Percentiles rank a stretch among this genome's conserved stretches.
These are phyloP conservation scores for Penicillium sp. DNA, from an alignment of 2,329 filamentous ascomycete genomes.

Conservation along the genomic window DNA sequence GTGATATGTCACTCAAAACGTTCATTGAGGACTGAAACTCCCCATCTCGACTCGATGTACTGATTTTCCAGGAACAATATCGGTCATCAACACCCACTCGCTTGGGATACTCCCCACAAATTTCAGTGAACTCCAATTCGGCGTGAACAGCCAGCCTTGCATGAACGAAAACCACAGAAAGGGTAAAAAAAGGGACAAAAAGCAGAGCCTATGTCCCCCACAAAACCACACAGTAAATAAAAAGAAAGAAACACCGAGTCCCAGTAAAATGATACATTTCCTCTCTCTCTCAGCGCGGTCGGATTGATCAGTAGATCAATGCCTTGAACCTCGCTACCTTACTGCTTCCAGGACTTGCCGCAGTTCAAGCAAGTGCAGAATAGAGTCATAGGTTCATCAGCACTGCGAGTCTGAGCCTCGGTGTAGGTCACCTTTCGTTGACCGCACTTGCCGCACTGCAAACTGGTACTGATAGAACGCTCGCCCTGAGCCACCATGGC, in stretches of 20 bases:
- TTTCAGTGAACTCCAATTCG: not conserved
- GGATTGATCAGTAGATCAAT: not conserved
- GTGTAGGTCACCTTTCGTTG: constrained; percentile 94
- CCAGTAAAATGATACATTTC: constrained; percentile 21
- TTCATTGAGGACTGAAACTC: not conserved
- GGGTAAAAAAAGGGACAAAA: constrained; percentile 5
- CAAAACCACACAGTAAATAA: constrained; percentile 9
- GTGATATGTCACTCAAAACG: not conserved
- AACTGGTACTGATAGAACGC: constrained; percentile 83
- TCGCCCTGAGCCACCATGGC: constrained; percentile 92
- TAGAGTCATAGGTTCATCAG: constrained; percentile 78
- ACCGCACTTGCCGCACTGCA: constrained; percentile 90
- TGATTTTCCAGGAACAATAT: not conserved
- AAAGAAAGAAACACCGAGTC: constrained; percentile 15
- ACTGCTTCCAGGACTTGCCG: constrained; percentile 53
- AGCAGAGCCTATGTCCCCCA: not conserved
- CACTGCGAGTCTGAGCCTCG: constrained; percentile 92
- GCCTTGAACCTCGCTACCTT: constrained; percentile 6
- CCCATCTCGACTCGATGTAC: not conserved
- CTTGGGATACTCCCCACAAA: not conserved
- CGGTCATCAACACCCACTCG: not conserved
- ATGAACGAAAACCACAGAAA: not conserved
- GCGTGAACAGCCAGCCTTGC: constrained; percentile 2
- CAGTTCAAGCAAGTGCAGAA: constrained; percentile 55
- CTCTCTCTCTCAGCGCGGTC: not conserved